Percentiles rank a stretch among this genome's conserved stretches.
These are phyloP conservation scores for Ceratocystis diversiconidia DNA, from an alignment of 2,329 filamentous ascomycete genomes.

Conservation along the genomic window DNA sequence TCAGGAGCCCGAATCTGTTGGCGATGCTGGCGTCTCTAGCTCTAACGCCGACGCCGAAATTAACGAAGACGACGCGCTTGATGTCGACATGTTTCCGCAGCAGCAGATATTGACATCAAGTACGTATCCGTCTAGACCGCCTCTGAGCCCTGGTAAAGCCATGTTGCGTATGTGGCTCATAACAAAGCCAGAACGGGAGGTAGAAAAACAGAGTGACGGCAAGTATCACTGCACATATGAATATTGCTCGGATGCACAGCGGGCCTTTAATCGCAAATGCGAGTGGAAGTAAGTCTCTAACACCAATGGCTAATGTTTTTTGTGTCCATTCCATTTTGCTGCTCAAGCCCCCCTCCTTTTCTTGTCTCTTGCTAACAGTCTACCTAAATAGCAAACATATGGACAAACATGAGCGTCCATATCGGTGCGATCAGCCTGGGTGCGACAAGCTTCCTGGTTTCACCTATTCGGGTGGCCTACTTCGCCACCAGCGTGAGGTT, in stretches of 20 bases:
- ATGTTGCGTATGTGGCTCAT: constrained; percentile 37
- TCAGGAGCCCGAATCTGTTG: not conserved
- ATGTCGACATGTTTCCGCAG: not conserved
- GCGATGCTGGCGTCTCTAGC: not conserved
- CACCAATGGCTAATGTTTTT: not conserved
- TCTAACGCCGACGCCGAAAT: not conserved
- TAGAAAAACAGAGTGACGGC: constrained; percentile 51
- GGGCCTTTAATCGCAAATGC: constrained; percentile 66
- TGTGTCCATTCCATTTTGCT: not conserved
- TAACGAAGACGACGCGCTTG: constrained; percentile 1
- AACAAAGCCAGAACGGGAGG: constrained; percentile 43
- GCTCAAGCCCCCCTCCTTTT: not conserved
- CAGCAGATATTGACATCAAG: not conserved
- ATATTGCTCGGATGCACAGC: constrained; percentile 51
- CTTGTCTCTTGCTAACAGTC: constrained; percentile 21
- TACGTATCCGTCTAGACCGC: not conserved
- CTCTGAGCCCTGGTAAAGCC: not conserved
- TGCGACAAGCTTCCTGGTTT: constrained; percentile 90
- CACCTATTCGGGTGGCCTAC: constrained; percentile 81
- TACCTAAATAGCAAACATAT: constrained; percentile 64
- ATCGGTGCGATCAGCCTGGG: constrained; percentile 66
- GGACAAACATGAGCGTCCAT: constrained; percentile 93
- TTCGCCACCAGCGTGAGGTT: constrained; percentile 85
- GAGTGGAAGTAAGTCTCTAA: constrained; percentile 73
- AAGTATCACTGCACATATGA: constrained; percentile 60